Evolutionary conservation across 1,139 yeast genomes (phyloP), one percentile per base, ranked within the genome.

Genomic region (Zhuliangozyma parablackwelliae): DNA sequence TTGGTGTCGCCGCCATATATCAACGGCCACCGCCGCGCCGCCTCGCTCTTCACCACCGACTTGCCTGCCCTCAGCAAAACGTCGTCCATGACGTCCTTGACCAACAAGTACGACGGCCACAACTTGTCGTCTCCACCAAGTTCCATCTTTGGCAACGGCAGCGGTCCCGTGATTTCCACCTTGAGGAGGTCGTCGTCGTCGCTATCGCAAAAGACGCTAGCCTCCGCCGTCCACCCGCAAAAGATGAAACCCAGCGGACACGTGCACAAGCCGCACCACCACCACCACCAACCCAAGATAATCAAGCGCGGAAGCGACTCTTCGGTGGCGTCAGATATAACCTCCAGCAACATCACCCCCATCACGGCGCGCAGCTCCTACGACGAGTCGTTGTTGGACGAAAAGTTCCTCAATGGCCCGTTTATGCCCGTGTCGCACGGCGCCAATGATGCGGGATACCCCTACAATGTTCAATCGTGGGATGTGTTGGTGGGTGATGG

Each of bases 241-340:
- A 60, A 58, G 39, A 42, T 53, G 33, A 63, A 58, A 40, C 50
- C 44, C 32, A 42, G 47, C 27, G 66, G 67, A 2, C 65, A 63
- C 46, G 51, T 65, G 23, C 61, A 54, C 36, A 65, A 65, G 45
- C 64, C 67, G 7, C 49, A 48, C 28, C 42, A 41, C 29, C 47
- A 45, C 36, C 28, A 29, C n/a, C 31, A 26, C 11, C 10, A 9
- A 6, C 5, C 10, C 27, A 10, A 26, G 10, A 7, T 26, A n/a
- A n/a, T 26, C 10, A 26, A 26, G 11, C 10, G 27, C 10, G 27
- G 10, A 9, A 26, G 27, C 10, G 27, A 10, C 10, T 26, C 27
- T 10, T 26, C 27, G 10, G 11, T 26, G 10, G 7, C 26, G 26
- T 24, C 26, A 24, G n/a, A n/a, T n/a, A 21, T 21, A 21, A 6